Evolutionary conservation across 2,329 filamentous ascomycete species (phyloP), one percentile per base, ranked within the genome.

Genomic region (Aspergillus brunneoviolaceus): DNA sequence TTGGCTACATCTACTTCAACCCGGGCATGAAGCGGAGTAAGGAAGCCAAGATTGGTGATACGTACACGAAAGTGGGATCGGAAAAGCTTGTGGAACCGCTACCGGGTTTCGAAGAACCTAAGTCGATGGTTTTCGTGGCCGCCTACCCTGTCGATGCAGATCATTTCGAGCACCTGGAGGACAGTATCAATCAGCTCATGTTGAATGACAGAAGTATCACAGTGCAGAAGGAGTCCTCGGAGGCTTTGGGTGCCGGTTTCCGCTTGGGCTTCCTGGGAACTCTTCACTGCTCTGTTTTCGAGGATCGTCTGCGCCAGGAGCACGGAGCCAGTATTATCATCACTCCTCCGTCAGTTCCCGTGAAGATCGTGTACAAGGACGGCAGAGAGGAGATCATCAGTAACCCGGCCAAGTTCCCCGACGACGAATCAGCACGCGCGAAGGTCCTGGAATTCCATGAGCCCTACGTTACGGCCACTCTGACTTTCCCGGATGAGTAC

Each of bases 81-180:
- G 91, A 96, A 77, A 85, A 86, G 60, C 71, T 83, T 0, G 92
- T 99, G 2, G 84, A 93, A 74, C 87, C 91, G 12, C 88, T 93
- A 57, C 92, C 92, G 0, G 95, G 94, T 2, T 99, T 99, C 62
- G 94, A 96, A 72, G 95, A 99, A 75, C 94, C 95, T 1, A 96
- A 99, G 75, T 90, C 93, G 5, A 99, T 99, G 95, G 95, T 99
- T 4, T 99, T 99, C 68, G 95, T 99, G 4, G 93, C 94, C 0
- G 95, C 95, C 0, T 99, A 96, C 69, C 95, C 95, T 0, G 92
- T 93, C 0, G 93, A 99, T 70, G 92, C 96, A 67, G 82, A 88
- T 68, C 91, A 96, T 74, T 94, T 96, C 72, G 85, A 86, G 49
- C 90, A 92, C 70, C 81, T 99, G 4, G 91, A 96, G 64, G 94